Percentiles rank a stretch among this genome's conserved stretches.
Evolutionary conservation across 768 basidiomycete genomes (phyloP).

Genomic region (Lentinus brumalis): DNA sequence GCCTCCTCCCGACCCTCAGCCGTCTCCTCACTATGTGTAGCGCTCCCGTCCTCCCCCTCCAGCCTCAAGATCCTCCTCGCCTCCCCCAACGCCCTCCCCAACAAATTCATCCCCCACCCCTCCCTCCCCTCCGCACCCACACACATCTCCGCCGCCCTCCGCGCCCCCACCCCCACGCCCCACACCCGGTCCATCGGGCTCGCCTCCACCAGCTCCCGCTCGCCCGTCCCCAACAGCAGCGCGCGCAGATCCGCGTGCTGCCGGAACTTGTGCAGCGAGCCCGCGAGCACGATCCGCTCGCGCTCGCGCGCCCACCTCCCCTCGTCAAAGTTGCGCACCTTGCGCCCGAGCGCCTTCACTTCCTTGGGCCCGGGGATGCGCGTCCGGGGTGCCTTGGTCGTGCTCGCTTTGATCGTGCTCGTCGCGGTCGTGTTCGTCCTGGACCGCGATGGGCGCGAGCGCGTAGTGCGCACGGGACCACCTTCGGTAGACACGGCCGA

Average conservation of each 20-base stretch:
- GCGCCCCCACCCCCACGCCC: conserved; percentile 59
- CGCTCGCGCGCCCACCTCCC: conserved; percentile 47
- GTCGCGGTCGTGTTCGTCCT: background rate
- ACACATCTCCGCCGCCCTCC: conserved; percentile 42
- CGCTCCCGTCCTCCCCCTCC: conserved; percentile 19
- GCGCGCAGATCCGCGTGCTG: conserved; percentile 45
- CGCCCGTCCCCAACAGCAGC: conserved; percentile 50
- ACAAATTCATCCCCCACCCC: conserved; percentile 61
- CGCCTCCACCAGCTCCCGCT: conserved; percentile 54
- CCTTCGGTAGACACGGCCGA: conserved; percentile 18
- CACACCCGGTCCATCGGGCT: conserved; percentile 64
- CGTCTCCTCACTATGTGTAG: background rate
- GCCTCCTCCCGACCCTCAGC: background rate
- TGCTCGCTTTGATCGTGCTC: background rate
- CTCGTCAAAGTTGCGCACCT: conserved; percentile 51
- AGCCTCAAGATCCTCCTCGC: conserved; percentile 39
- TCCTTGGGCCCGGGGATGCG: conserved; percentile 35
- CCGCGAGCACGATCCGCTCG: conserved; percentile 53
- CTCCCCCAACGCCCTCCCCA: conserved; percentile 50
- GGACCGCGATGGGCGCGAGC: background rate
- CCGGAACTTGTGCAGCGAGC: conserved; percentile 56
- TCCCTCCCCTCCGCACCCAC: conserved; percentile 16
- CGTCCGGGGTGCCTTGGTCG: background rate
- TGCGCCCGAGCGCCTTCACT: conserved; percentile 57
- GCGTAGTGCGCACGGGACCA: conserved; percentile 13